phyloP scores from a whole-genome alignment of 1,284 basidiomycete genomes.

The Mycena citricolor region DNA sequence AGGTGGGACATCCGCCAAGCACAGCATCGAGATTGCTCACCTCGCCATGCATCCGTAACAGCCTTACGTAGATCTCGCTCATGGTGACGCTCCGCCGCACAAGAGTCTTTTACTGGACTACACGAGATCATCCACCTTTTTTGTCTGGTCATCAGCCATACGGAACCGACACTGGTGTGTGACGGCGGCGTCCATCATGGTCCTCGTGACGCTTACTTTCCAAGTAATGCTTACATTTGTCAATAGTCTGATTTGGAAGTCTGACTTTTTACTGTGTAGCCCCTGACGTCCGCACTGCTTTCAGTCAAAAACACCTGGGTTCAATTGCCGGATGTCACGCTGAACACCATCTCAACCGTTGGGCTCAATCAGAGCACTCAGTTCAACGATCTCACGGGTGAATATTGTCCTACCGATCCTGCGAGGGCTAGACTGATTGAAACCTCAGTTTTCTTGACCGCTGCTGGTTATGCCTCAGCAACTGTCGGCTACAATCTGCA shows the following conservation, averaged over 20 bases:
- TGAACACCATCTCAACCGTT: constrained; percentile 38
- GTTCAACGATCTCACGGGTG: constrained; percentile 48
- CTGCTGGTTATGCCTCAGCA: constrained; percentile 52
- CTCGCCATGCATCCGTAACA: constrained; percentile 20
- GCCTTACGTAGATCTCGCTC: constrained; percentile 57
- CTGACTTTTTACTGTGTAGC: too few species aligned
- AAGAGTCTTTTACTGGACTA: constrained; percentile 53
- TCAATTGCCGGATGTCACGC: constrained; percentile 39
- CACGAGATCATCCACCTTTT: constrained; percentile 48
- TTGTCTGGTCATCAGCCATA: constrained; percentile 44
- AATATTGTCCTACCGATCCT: constrained; percentile 20
- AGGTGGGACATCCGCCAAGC: too few species aligned
- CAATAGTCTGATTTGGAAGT: too few species aligned
- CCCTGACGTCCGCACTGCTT: constrained; percentile 49
- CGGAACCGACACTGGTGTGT: constrained; percentile 51
- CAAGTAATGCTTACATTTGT: too few species aligned
- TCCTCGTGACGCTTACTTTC: constrained; percentile 44
- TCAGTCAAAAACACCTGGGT: constrained; percentile 45
- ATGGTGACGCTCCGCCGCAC: constrained; percentile 50
- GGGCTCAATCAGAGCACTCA: constrained; percentile 44
- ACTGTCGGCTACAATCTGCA: constrained; percentile 45
- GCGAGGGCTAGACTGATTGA: not conserved
- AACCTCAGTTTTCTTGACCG: constrained; percentile 53
- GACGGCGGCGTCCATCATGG: constrained; percentile 45
- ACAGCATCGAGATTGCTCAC: too few species aligned